Percentiles rank a stretch among this genome's conserved stretches.
Evolutionary conservation across 208 protist species (phyloP).

Genomic region (Acanthamoeba sp.): DNA sequence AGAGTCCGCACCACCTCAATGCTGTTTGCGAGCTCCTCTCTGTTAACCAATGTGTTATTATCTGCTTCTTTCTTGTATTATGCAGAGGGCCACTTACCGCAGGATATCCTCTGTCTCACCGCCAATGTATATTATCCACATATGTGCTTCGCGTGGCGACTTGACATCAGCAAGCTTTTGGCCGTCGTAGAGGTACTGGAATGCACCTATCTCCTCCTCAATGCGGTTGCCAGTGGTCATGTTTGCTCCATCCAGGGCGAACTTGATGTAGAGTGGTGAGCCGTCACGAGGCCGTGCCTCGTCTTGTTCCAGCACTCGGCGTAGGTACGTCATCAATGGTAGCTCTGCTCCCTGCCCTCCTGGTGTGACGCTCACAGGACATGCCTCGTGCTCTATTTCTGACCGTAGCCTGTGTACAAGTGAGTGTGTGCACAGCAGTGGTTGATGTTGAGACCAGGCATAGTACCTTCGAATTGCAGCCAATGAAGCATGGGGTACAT

Average conservation of each 20-base stretch:
- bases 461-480: too few species aligned
- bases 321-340: too few species aligned
- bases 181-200: background rate
- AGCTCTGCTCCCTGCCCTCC: too few species aligned
- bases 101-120: conserved; percentile 21
- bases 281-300: too few species aligned
- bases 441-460: too few species aligned
- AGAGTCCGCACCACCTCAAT: background rate
- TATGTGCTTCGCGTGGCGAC: background rate
- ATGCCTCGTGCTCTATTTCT: background rate
- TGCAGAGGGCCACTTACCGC: background rate
- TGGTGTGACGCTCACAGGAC: too few species aligned
- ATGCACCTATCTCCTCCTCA: conserved; percentile 23
- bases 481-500: too few species aligned
- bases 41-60: background rate
- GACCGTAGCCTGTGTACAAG: too few species aligned
- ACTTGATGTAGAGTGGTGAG: conserved; percentile 2
- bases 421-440: too few species aligned
- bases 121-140: conserved; percentile 45
- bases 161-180: background rate
- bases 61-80: background rate
- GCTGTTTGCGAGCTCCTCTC: background rate
- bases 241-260: conserved; percentile 3
- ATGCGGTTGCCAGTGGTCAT: background rate
- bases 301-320: too few species aligned